Base-by-base conservation (phyloP, 176 grass and related monocot species). In the Elaeis guineensis region DNA sequence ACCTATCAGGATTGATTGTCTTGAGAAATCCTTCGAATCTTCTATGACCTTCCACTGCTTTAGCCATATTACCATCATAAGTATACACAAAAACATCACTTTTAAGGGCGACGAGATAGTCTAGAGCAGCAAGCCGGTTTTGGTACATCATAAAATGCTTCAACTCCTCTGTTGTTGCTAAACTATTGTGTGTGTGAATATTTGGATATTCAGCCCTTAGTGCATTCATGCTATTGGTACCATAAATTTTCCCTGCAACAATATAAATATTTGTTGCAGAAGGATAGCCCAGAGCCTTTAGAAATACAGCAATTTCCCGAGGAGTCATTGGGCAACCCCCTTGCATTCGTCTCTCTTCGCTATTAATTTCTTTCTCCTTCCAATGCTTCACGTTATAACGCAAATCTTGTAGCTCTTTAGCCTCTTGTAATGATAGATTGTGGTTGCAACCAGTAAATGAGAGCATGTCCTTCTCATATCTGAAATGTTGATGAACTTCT, bases 401-500 rank as follows among this genome's bases (percentile, higher is more conserved):
- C 93, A 98, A 89, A n/a, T 75, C 63, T 64, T 39, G 75, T 25
- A 98, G 81, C 57, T 98, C 84, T 17, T 85, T 62, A 49, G 72
- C 55, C 72, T 98, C 93, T 55, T 83, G 59, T 4, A 39, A 21
- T 67, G 87, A 89, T 57, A 98, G 73, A 51, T 89, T 98, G 70
- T 98, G 93, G 64, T 61, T 89, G 64, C 93, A 98, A 18, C 93
- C 93, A 4, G 93, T 98, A 75, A 98, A 98, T 17, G 93, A 85
- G 19, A 98, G 78, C 93, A 98, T 98, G 67, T 98, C 93, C 87
- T 92, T 98, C 79, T 98, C 93, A 32, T 98, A 97, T 62, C 92
- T 97, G 66, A 59, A 52, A 72, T 5, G 64, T 72, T 0, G 35
- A 3, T 12, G 35, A 44, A 44, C 35, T 14, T 44, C 8, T 44